Evolutionary conservation across 306 rosid species (phyloP), one percentile per base, ranked within the genome.

Genomic region (Cyclanthera cordifolia): DNA sequence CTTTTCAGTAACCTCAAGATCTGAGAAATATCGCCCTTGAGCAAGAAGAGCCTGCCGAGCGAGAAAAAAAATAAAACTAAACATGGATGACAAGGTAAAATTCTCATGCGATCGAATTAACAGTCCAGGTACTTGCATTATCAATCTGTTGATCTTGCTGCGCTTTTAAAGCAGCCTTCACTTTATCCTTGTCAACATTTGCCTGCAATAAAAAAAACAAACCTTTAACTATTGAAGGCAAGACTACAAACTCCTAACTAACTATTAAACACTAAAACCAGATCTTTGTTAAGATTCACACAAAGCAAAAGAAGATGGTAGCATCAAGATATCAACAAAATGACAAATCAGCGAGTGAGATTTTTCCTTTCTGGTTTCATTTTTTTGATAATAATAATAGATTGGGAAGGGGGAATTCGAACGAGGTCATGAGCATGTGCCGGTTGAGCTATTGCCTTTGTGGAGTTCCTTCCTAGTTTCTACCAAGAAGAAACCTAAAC

Each of bases 1-100:
- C 84, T 87, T 93, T 79, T 93, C 95, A 20, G 99, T 93, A 65
- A 93, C 90, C 83, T 93, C 99, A 46, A 93, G 88, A 79, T 93
- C 99, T n/a, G 99, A 93, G 83, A 85, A 86, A 77, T 90, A 90
- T 53, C 86, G 83, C 11, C 96, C 99, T 89, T 93, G 94, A 8
- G 96, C 95, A 60, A 93, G 79, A 72, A 93, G 99, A 70, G 99
- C 96, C 99, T 93, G 95, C 50, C 45, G 13, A 46, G 15, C 34
- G 50, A 64, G 8, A 16, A 28, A 32, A 9, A 19, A 50, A 46
- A 41, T 41, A 28, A 68, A 25, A 57, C n/a, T 73, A 32, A 49
- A n/a, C n/a, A n/a, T n/a, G 55, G 61, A 64, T 41, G 16, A 43
- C 13, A 25, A 24, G 9, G 25, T 20, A 20, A 27, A 30, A 13